A percentile compares a stretch with the other conserved stretches of the same genome.
phyloP scores from a whole-genome alignment of 2,329 filamentous ascomycete species.

The Pseudogymnoascus sp. region DNA sequence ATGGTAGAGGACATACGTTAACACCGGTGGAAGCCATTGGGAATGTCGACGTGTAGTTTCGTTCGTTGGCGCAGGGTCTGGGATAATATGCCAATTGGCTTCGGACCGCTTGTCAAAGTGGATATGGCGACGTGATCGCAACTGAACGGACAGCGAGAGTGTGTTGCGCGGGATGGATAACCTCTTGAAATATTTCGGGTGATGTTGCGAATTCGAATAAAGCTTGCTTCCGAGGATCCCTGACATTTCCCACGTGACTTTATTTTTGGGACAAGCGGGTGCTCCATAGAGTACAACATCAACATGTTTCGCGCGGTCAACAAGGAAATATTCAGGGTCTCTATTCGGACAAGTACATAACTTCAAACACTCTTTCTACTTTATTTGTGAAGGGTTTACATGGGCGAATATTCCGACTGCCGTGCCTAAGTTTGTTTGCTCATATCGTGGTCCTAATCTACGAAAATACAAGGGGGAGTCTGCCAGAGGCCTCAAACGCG shows the following conservation, averaged over 20 bases:
- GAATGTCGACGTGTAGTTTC: slow-evolving; percentile 9
- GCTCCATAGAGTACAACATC: background rate
- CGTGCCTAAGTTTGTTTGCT: background rate
- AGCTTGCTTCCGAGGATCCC: slow-evolving; percentile 10
- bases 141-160: slow-evolving; percentile 1
- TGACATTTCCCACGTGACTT: slow-evolving; percentile 3
- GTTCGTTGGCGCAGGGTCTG: slow-evolving; percentile 4
- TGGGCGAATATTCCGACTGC: background rate
- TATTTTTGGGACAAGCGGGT: slow-evolving; percentile 9
- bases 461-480: slow-evolving; percentile 4
- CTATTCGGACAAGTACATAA: background rate
- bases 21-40: slow-evolving; percentile 39
- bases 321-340: slow-evolving; percentile 7
- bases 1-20: slow-evolving; percentile 37
- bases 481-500: slow-evolving; percentile 6
- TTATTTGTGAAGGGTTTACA: background rate
- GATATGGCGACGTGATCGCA: slow-evolving; percentile 6
- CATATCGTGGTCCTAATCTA: background rate
- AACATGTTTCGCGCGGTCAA: slow-evolving; percentile 4
- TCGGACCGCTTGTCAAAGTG: background rate
- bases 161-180: slow-evolving; percentile 6
- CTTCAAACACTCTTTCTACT: background rate
- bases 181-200: slow-evolving; percentile 9
- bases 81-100: slow-evolving; percentile 8
- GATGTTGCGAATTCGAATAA: slow-evolving; percentile 9